Base-by-base conservation (phyloP, 2,329 filamentous ascomycete species). In the Talaromyces sp. region DNA sequence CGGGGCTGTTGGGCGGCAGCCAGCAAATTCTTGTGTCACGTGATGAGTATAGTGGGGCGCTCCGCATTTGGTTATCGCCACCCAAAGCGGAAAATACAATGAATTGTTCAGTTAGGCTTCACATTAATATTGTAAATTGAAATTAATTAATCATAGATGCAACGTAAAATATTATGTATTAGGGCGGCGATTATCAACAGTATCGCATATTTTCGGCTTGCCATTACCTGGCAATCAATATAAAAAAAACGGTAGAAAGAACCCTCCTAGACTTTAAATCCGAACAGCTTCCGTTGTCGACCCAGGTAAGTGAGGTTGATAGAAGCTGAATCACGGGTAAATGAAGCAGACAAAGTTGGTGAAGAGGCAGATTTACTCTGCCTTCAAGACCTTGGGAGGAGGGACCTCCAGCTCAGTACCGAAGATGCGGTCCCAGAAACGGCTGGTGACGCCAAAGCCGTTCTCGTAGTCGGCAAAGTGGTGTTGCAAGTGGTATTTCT, bases 381-480 rank as follows among this genome's bases (percentile, higher is more conserved):
- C 64, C 69, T 78, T 78, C 30, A 64, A 61, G 15, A 65, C 70
- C 62, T 75, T 76, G 13, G 73, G 69, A 22, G 71, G 58, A 3
- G 73, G 77, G 68, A 67, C 64, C 59, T 82, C 77, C 58, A 99
- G 81, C 78, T 96, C 89, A 1, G 95, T 99, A 67, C 92, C 92
- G 73, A 99, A 99, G 7, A 99, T 79, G 56, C 80, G 81, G 75
- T 99, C 95, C 95, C 95, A 99, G 82, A 99, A 96, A 67, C 88
- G 87, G 81, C 90, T 97, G 33, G 93, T 97, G 57, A 99, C 93
- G 61, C 95, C 95, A 69, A 98, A 99, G 58, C 95, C 95, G 67
- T 96, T 93, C 77, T 99, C 90, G 74, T 96, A 99, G 75, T 99
- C 95, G 64, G 95, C 91, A 77, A 97, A 99, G 79, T 99, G 95